Percentiles rank a stretch among this genome's conserved stretches.
These are phyloP conservation scores for Gastrodia elata DNA, from an alignment of 106 monocot genomes.

Conservation along the genomic window DNA sequence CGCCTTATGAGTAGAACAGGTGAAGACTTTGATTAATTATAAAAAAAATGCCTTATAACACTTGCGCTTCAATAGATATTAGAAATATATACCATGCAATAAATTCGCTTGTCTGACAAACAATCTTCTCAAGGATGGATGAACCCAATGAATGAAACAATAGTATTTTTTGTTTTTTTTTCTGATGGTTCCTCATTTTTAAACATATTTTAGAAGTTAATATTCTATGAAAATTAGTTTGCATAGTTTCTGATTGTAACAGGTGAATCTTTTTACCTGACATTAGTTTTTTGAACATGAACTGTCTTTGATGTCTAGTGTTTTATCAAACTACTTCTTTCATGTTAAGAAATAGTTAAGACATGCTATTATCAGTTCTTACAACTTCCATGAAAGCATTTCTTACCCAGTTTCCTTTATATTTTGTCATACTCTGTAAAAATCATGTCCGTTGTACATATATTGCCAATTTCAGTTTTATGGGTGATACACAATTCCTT, in stretches of 20 bases:
- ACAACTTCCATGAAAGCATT: not conserved
- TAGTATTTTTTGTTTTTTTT: not conserved
- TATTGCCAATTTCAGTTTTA: not conserved
- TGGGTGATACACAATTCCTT: not conserved
- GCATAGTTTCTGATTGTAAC: not conserved
- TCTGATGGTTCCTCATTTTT: not conserved
- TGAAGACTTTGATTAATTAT: too few species aligned
- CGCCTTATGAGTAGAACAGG: too few species aligned
- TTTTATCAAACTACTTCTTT: not conserved
- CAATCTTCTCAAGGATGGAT: not conserved
- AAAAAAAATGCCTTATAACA: too few species aligned
- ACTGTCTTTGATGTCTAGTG: not conserved
- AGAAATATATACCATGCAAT: not conserved
- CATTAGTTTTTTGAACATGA: not conserved
- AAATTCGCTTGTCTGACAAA: not conserved
- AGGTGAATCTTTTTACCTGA: not conserved
- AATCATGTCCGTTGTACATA: not conserved
- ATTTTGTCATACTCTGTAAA: not conserved
- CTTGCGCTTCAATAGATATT: too few species aligned
- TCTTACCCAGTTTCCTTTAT: not conserved
- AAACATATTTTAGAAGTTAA: not conserved
- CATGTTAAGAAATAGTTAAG: not conserved
- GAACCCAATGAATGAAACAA: not conserved
- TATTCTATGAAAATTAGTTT: not conserved
- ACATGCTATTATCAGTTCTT: not conserved